phyloP scores from a whole-genome alignment of 305 asterid genomes.

The Plantago coronopus region DNA sequence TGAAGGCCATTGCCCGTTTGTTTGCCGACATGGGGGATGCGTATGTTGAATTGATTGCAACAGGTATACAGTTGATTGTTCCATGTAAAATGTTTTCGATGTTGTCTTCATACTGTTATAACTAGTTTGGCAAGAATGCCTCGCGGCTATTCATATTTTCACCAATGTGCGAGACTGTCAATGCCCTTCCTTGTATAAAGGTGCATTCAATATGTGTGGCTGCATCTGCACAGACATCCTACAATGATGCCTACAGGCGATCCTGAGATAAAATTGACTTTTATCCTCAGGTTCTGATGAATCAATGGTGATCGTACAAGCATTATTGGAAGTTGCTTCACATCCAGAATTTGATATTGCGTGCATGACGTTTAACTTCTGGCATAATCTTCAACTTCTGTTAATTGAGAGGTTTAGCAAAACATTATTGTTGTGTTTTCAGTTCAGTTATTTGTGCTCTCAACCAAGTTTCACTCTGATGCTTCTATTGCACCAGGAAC shows the following conservation, averaged over 20 bases:
- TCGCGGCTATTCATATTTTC: background rate
- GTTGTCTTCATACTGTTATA: slow-evolving; percentile 15
- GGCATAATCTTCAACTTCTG: slow-evolving; percentile 91
- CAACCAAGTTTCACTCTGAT: slow-evolving; percentile 27
- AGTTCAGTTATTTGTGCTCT: slow-evolving; percentile 17
- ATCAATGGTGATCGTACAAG: slow-evolving; percentile 89
- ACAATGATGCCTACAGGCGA: slow-evolving; percentile 6
- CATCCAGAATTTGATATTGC: slow-evolving; percentile 98
- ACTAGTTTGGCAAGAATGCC: slow-evolving; percentile 13
- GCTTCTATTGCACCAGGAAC: slow-evolving; percentile 52
- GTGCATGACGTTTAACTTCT: slow-evolving; percentile 97
- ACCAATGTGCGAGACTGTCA: background rate
- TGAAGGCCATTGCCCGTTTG: slow-evolving; percentile 96
- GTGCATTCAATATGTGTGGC: background rate
- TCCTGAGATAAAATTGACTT: slow-evolving; percentile 25
- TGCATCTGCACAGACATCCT: slow-evolving; percentile 15
- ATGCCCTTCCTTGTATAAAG: too few species aligned
- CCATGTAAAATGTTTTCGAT: slow-evolving; percentile 21
- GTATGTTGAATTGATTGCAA: slow-evolving; percentile 92
- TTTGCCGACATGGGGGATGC: slow-evolving; percentile 99
- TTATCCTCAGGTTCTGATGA: slow-evolving; percentile 89
- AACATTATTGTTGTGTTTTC: slow-evolving; percentile 12
- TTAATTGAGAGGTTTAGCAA: slow-evolving; percentile 68
- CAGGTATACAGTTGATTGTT: slow-evolving; percentile 51
- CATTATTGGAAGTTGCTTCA: slow-evolving; percentile 92